Evolutionary conservation across 2,329 filamentous ascomycete species (phyloP).

Genomic region (Beauveria pseudobassiana): DNA sequence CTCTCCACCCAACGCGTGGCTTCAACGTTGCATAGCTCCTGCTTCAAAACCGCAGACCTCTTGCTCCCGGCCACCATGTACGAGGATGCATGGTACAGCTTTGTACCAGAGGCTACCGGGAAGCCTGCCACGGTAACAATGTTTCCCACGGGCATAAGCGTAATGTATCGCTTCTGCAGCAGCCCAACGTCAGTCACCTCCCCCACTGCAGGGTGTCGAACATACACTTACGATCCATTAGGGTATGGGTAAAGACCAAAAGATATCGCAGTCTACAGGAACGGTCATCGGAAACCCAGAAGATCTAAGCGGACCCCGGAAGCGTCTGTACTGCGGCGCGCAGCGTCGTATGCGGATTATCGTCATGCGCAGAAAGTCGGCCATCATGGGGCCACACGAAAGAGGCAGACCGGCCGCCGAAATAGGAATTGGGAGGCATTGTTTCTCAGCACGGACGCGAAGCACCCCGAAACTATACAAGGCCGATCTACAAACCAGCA

Average conservation of each 20-base stretch:
- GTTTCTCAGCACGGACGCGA: slow-evolving; percentile 22
- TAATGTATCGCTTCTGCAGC: slow-evolving; percentile 62
- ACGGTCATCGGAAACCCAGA: slow-evolving; percentile 52
- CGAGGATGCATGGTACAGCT: slow-evolving; percentile 79
- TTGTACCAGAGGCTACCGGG: slow-evolving; percentile 55
- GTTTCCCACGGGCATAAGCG: slow-evolving; percentile 51
- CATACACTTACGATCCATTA: slow-evolving; percentile 22
- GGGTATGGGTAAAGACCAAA: slow-evolving; percentile 45
- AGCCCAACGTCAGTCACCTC: slow-evolving; percentile 47
- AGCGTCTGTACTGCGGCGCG: slow-evolving; percentile 56
- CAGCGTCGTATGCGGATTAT: slow-evolving; percentile 71
- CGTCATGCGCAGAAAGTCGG: slow-evolving; percentile 49
- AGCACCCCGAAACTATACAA: background rate
- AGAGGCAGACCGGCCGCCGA: slow-evolving; percentile 28
- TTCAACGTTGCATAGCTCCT: slow-evolving; percentile 11
- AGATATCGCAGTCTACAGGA: slow-evolving; percentile 47
- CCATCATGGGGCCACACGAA: slow-evolving; percentile 26
- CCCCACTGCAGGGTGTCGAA: slow-evolving; percentile 17
- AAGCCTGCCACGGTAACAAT: slow-evolving; percentile 38
- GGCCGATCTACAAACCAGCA: slow-evolving; percentile 14
- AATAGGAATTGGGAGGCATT: slow-evolving; percentile 46
- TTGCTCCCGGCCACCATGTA: slow-evolving; percentile 48
- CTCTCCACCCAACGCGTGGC: slow-evolving; percentile 5
- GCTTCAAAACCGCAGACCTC: slow-evolving; percentile 5
- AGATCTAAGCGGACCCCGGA: slow-evolving; percentile 54